Conservation (phyloP, 306 rosid genomes). For the Oemleria cerasiformis region DNA sequence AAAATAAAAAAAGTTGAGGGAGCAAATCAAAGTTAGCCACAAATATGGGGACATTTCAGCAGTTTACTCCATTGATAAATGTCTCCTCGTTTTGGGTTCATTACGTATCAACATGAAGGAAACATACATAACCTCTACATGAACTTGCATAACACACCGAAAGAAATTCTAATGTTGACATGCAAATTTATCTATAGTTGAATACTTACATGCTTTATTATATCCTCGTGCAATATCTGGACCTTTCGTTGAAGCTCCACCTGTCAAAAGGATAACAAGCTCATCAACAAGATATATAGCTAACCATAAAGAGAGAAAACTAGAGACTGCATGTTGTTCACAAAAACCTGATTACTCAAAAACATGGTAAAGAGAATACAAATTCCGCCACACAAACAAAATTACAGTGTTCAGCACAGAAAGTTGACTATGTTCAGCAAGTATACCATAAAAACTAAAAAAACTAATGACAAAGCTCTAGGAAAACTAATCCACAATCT, state of each 20-base stretch:
- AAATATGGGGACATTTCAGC: too few species aligned
- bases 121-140: not conserved
- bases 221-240: constrained; percentile 67
- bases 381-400: not conserved
- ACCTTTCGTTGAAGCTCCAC: constrained; percentile 76
- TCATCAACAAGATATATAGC: constrained; percentile 5
- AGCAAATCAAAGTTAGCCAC: too few species aligned
- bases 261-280: constrained; percentile 36
- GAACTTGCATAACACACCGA: not conserved
- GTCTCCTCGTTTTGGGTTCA: too few species aligned
- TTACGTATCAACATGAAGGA: too few species aligned
- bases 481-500: too few species aligned
- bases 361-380: not conserved
- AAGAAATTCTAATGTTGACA: not conserved
- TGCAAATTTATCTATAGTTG: not conserved
- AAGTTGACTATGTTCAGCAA: not conserved
- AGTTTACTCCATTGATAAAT: too few species aligned
- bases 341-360: not conserved
- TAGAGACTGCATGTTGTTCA: not conserved
- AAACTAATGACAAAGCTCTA: too few species aligned
- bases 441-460: not conserved
- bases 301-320: not conserved
- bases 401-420: not conserved
- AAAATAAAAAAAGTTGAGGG: too few species aligned
- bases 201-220: constrained; percentile 71